A percentile compares a stretch with the other conserved stretches of the same genome.
phyloP scores from a whole-genome alignment of 306 rosid genomes.

The Lotus japonicus region DNA sequence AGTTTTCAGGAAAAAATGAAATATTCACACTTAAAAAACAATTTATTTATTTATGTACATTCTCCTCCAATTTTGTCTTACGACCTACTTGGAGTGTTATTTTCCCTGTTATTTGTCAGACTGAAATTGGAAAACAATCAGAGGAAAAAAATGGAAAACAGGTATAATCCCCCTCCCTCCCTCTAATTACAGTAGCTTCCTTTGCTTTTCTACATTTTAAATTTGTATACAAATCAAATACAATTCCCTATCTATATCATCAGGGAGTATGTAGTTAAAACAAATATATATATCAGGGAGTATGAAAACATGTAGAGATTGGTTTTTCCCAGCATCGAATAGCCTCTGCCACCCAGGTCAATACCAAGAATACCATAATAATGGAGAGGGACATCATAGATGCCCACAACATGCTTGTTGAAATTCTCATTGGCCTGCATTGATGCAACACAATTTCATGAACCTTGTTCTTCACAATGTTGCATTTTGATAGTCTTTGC shows the following conservation, averaged over 20 bases:
- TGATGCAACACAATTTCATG: conserved; percentile 50
- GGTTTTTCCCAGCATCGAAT: conserved; percentile 34
- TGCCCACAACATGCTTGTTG: conserved; percentile 40
- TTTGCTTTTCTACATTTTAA: background rate
- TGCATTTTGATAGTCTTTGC: conserved; percentile 47
- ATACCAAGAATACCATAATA: conserved; percentile 45
- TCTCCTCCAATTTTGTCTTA: conserved; percentile 36
- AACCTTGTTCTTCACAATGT: conserved; percentile 36
- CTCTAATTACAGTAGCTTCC: background rate
- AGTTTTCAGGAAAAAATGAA: too few relatives aligned
- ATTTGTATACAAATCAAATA: background rate
- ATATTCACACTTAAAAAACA: conserved; percentile 8
- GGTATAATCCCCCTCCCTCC: too few relatives aligned
- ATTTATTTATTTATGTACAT: conserved; percentile 11
- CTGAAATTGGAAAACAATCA: background rate
- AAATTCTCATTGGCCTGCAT: conserved; percentile 44
- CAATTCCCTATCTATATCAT: conserved; percentile 9
- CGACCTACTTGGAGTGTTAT: conserved; percentile 26
- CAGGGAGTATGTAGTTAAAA: conserved; percentile 16
- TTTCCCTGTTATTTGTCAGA: background rate
- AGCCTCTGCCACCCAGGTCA: conserved; percentile 34
- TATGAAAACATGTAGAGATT: conserved; percentile 22
- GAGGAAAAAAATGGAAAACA: background rate
- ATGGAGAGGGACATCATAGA: conserved; percentile 51
- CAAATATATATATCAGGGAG: background rate